Conservation (phyloP, 129 eudicot genomes). For the Escallonia rubra region DNA sequence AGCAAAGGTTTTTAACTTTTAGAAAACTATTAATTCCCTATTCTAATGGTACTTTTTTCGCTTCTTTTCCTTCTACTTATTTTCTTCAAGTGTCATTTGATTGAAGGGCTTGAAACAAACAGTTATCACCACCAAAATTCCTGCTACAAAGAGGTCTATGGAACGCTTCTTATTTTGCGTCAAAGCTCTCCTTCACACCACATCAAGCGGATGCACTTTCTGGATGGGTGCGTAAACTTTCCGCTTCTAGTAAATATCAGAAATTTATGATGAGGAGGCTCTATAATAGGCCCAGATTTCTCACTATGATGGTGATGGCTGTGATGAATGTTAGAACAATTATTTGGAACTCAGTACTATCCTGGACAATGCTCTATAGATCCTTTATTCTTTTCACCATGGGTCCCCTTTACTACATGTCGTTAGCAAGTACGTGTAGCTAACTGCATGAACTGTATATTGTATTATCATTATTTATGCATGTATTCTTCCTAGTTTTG, state of each 20-base stretch:
- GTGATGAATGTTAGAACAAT: too few relatives aligned
- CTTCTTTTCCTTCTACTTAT: background rate
- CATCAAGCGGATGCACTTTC: conserved; percentile 61
- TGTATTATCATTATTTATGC: too few relatives aligned
- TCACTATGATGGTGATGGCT: background rate
- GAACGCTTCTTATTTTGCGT: conserved; percentile 75
- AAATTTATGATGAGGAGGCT: background rate
- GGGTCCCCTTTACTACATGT: too few relatives aligned
- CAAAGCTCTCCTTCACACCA: conserved; percentile 67
- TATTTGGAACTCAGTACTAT: too few relatives aligned
- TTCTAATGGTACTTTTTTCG: too few relatives aligned
- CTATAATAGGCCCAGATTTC: background rate
- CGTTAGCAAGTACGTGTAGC: too few relatives aligned
- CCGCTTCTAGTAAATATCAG: background rate
- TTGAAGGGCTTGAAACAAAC: conserved; percentile 71
- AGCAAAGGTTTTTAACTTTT: conserved; percentile 54
- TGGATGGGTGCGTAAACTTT: conserved; percentile 47
- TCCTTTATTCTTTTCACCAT: too few relatives aligned
- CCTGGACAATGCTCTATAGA: too few relatives aligned
- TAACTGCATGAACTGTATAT: too few relatives aligned
- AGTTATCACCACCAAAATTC: conserved; percentile 62
- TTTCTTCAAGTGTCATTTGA: conserved; percentile 3
- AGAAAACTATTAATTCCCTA: too few relatives aligned
- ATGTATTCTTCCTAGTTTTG: too few relatives aligned
- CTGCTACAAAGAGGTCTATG: conserved; percentile 84